Evolutionary conservation across 345 rosid genomes (phyloP).

Genomic region (Garcia nutans): DNA sequence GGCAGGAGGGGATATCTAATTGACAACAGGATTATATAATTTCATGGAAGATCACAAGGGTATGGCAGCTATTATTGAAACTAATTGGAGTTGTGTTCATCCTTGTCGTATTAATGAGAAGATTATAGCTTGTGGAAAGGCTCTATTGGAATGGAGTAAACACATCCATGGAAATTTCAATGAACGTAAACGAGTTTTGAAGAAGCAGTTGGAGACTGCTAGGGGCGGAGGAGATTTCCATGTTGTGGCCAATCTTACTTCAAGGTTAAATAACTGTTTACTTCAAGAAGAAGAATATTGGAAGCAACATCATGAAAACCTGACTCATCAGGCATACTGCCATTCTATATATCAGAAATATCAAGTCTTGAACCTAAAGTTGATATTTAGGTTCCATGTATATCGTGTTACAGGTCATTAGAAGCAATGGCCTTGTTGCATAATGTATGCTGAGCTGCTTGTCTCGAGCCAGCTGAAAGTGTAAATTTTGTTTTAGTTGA

Average conservation of each 20-base stretch:
- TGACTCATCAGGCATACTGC: neutral
- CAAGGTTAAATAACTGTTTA: too few species aligned
- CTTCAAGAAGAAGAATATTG: too few species aligned
- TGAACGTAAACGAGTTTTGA: too few species aligned
- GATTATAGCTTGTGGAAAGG: too few species aligned
- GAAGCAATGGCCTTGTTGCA: neutral
- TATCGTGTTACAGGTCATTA: neutral
- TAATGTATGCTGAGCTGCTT: neutral
- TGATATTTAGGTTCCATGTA: neutral
- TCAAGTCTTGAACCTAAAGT: neutral
- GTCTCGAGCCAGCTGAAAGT: neutral
- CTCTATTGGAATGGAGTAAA: too few species aligned
- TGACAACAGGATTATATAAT: neutral
- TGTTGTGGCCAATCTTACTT: too few species aligned
- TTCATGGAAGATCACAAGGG: neutral
- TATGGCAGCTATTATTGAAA: neutral
- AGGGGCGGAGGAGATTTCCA: too few species aligned
- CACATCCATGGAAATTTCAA: too few species aligned
- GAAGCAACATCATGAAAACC: neutral
- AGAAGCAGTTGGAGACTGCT: too few species aligned
- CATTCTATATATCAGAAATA: neutral
- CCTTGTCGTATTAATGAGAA: too few species aligned
- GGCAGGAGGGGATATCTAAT: neutral
- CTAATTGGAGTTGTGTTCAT: too few species aligned
- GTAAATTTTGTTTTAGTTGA: neutral